Evolutionary conservation across 2,329 filamentous ascomycete genomes (phyloP).

Genomic region (Fusarium lyarnte): DNA sequence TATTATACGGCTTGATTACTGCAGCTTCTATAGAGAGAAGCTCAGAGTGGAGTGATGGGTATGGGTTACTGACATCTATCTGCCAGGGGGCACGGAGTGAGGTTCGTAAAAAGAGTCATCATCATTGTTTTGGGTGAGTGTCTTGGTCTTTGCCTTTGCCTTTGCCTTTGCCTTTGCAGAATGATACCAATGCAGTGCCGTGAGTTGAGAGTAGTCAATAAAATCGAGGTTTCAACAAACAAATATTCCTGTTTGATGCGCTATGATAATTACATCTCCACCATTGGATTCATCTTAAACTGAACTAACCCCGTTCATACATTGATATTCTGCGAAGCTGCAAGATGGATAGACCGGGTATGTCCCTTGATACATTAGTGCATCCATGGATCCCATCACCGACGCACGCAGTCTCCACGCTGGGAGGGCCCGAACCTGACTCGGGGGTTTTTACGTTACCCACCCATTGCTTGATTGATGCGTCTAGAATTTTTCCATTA

Average conservation of each 20-base stretch:
- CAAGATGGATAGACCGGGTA: slow-evolving; percentile 16
- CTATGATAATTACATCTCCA: background rate
- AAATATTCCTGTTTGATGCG: background rate
- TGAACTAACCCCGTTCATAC: slow-evolving; percentile 6
- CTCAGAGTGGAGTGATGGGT: slow-evolving; percentile 22
- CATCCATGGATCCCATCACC: slow-evolving; percentile 11
- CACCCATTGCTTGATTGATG: background rate
- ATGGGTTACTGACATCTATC: slow-evolving; percentile 19
- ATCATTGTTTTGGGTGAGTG: slow-evolving; percentile 25
- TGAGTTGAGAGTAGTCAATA: slow-evolving; percentile 6
- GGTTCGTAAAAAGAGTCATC: slow-evolving; percentile 37
- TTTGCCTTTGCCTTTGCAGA: background rate
- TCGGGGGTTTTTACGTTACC: background rate
- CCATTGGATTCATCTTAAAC: background rate
- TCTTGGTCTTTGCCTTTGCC: background rate
- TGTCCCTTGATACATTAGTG: slow-evolving; percentile 26
- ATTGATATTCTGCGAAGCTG: slow-evolving; percentile 8
- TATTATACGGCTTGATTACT: slow-evolving; percentile 19
- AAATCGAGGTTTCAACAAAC: background rate
- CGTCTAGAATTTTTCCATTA: slow-evolving; percentile 9
- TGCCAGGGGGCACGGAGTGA: slow-evolving; percentile 34
- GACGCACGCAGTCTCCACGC: background rate
- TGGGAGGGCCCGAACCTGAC: slow-evolving; percentile 6
- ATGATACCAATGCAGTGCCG: slow-evolving; percentile 2
- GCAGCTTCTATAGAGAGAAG: slow-evolving; percentile 25